Base-by-base conservation (phyloP, 805 yeast genomes). In the Wilhelminamyces savonicus region DNA sequence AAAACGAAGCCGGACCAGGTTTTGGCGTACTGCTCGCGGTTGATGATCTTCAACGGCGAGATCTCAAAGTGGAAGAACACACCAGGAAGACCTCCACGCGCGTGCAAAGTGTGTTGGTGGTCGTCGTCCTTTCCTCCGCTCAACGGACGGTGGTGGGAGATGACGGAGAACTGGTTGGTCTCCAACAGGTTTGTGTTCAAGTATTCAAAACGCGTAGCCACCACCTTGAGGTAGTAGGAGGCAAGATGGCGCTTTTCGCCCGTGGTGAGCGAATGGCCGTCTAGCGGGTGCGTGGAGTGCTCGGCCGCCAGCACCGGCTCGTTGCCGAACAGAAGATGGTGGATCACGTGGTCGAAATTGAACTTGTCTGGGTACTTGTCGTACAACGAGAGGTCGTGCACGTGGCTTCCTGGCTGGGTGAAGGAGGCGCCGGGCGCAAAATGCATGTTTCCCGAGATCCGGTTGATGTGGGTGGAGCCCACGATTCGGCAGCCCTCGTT, bases 381-480 rank as follows among this genome's bases (percentile, higher is more conserved):
- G 58, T 73, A 92, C 30, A 85, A 65, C 6, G 95, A 81, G 31
- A 82, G 56, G 50, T 92, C 98, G 60, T 92, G 98, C 35, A 74
- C 68, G 54, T 92, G 98, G 29, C 70, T 69, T 12, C 74, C 76
- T 7, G 60, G 56, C 34, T 59, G 54, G 23, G 78, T 72, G 46
- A 66, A 69, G 2, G 94, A 77, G 16, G 82, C 76, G 23, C 98
- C 98, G 4, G 98, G 97, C 1, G 97, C 96, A 68, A 92, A 87
- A 62, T 92, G 97, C 39, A 92, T 60, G 48, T 85, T 82, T 27
- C 98, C 98, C 14, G 82, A 78, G 25, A 92, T 82, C 59, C 94
- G 76, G 56, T 84, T 84, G 48, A 92, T 75, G 43, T 74, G 64
- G 5, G 94, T 80, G 14, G 71, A 66, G 18, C 98, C 98, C 39